Percentiles rank a stretch among this genome's conserved stretches.
These are phyloP conservation scores for Plantago major DNA, from an alignment of 257 asterid genomes.

Conservation along the genomic window DNA sequence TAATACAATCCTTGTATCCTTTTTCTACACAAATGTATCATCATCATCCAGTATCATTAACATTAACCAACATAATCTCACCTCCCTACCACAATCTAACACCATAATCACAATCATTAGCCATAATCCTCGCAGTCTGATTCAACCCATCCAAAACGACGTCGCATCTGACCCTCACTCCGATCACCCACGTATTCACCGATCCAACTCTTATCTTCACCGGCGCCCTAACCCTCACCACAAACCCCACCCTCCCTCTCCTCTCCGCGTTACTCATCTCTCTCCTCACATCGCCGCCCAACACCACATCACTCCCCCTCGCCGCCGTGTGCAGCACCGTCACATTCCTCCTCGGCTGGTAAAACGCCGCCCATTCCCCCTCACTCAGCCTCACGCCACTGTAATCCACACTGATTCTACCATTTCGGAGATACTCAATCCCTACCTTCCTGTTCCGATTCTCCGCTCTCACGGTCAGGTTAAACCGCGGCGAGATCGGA, in stretches of 20 bases:
- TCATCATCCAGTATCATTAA: too few relatives aligned
- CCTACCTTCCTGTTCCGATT: constrained; percentile 73
- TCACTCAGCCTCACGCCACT: constrained; percentile 38
- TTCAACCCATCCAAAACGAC: constrained; percentile 45
- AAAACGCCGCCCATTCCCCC: constrained; percentile 62
- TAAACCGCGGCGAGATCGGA: constrained; percentile 55
- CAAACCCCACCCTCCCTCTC: constrained; percentile 45
- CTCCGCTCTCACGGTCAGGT: constrained; percentile 57
- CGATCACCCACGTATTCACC: constrained; percentile 68
- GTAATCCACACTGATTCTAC: constrained; percentile 37
- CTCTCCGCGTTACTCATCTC: constrained; percentile 34
- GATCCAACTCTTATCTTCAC: constrained; percentile 66
- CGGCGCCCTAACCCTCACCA: constrained; percentile 43
- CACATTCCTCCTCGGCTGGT: constrained; percentile 63
- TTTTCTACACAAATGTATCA: too few relatives aligned
- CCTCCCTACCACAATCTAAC: too few relatives aligned
- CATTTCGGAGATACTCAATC: constrained; percentile 42
- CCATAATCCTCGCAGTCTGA: constrained; percentile 39
- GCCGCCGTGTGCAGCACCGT: constrained; percentile 44
- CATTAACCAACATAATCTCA: too few relatives aligned
- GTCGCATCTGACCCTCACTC: constrained; percentile 59
- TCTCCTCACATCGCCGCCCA: constrained; percentile 39
- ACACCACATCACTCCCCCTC: constrained; percentile 43
- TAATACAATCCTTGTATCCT: too few relatives aligned
- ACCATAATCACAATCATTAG: constrained; percentile 53